Conservation (phyloP, 2,329 filamentous ascomycete species). For the Nothophoma quercina region DNA sequence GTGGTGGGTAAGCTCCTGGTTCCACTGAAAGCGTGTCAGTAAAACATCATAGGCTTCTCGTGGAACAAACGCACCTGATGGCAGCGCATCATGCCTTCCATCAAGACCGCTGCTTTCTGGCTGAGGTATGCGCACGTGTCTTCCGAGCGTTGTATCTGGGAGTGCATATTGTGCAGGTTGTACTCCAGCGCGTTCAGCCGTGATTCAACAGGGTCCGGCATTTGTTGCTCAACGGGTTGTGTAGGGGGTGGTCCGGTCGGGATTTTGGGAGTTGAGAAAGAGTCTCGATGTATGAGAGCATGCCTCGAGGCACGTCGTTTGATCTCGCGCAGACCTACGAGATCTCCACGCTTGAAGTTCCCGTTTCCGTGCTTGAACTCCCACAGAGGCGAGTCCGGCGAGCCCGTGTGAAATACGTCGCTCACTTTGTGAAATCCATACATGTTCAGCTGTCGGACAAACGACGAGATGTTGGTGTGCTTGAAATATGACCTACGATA, state of each 20-base stretch:
- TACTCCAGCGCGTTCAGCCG: constrained; percentile 81
- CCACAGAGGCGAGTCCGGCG: constrained; percentile 92
- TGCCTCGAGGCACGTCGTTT: constrained; percentile 93
- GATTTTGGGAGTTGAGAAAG: constrained; percentile 76
- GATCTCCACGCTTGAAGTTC: constrained; percentile 93
- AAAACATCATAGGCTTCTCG: constrained; percentile 23
- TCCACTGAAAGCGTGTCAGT: constrained; percentile 66
- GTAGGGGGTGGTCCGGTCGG: constrained; percentile 78
- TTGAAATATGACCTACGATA: constrained; percentile 90
- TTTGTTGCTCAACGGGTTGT: constrained; percentile 78
- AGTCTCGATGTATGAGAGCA: constrained; percentile 89
- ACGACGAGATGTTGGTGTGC: constrained; percentile 98
- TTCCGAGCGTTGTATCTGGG: constrained; percentile 80
- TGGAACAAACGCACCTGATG: constrained; percentile 62
- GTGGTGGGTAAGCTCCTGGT: constrained; percentile 81
- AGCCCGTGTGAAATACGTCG: constrained; percentile 96
- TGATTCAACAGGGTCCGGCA: constrained; percentile 79
- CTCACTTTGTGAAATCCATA: constrained; percentile 99
- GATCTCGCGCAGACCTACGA: constrained; percentile 91
- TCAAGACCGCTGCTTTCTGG: constrained; percentile 79
- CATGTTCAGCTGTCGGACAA: constrained; percentile 98
- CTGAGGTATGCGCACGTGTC: constrained; percentile 82
- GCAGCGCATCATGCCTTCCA: constrained; percentile 79
- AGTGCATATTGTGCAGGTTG: constrained; percentile 79
- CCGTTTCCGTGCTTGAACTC: constrained; percentile 99